phyloP scores from a whole-genome alignment of 2,329 filamentous ascomycete genomes.

The Penicillium sp. region DNA sequence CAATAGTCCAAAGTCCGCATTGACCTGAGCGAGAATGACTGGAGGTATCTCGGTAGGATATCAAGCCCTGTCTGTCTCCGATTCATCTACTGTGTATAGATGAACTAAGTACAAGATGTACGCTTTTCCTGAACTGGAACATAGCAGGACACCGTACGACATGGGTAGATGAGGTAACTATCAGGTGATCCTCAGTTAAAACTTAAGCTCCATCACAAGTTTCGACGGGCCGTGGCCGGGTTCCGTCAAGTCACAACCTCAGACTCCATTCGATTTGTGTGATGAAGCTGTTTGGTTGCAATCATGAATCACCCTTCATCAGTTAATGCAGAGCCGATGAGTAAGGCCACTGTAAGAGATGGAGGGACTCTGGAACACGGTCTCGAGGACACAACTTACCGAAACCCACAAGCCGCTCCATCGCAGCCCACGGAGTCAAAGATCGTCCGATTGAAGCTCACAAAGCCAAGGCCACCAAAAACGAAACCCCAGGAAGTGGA shows the following conservation, averaged over 20 bases:
- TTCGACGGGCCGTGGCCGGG: not conserved
- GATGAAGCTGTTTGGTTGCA: not conserved
- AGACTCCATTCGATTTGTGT: not conserved
- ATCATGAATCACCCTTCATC: not conserved
- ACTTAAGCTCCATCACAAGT: not conserved
- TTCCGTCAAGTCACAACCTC: not conserved
- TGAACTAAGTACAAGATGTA: no score
- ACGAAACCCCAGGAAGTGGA: constrained; percentile 23
- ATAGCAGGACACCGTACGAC: not conserved
- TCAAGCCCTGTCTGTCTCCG: no score
- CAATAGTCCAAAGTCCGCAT: no score
- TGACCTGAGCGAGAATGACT: no score
- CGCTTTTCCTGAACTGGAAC: not conserved
- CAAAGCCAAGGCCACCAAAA: constrained; percentile 20
- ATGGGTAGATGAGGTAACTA: not conserved
- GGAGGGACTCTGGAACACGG: not conserved
- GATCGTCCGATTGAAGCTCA: constrained; percentile 12
- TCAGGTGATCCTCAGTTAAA: constrained; percentile 8
- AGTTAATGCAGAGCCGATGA: not conserved
- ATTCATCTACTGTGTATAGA: no score
- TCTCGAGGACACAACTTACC: not conserved
- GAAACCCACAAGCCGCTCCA: not conserved
- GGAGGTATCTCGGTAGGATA: no score
- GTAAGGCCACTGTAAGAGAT: not conserved
- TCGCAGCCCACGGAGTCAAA: constrained; percentile 1